phyloP scores from a whole-genome alignment of 2,329 filamentous ascomycete species.

The Emydomyces testavorans region DNA sequence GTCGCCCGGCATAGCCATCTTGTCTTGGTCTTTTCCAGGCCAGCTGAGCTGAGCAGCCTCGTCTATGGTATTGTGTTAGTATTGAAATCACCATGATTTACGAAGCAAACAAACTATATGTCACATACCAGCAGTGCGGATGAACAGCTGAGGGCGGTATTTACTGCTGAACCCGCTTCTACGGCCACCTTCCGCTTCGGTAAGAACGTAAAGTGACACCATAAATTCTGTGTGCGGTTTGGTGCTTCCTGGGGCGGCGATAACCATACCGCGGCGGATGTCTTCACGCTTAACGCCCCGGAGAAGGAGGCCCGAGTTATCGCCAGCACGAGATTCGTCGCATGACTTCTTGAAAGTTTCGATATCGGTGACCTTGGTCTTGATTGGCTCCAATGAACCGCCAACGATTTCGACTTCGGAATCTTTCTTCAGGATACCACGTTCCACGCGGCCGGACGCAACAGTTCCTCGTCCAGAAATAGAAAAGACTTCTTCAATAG shows the following conservation, averaged over 20 bases:
- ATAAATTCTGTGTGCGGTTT: conserved; percentile 89
- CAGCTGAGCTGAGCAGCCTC: conserved; percentile 67
- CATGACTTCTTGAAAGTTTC: conserved; percentile 99
- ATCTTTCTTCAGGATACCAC: conserved; percentile 86
- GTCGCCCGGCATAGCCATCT: conserved; percentile 95
- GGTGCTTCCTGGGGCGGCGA: conserved; percentile 68
- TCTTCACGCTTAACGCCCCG: conserved; percentile 95
- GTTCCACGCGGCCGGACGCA: conserved; percentile 92
- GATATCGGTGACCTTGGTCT: conserved; percentile 99
- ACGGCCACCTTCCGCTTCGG: conserved; percentile 94
- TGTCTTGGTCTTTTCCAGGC: conserved; percentile 67
- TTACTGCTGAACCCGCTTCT: conserved; percentile 92
- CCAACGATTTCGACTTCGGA: conserved; percentile 89
- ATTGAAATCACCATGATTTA: not conserved
- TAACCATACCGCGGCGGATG: conserved; percentile 85
- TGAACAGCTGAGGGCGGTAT: conserved; percentile 93
- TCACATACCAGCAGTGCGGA: conserved; percentile 77
- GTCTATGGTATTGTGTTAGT: conserved; percentile 30
- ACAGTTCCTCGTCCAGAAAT: conserved; percentile 92
- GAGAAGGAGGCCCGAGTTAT: conserved; percentile 95
- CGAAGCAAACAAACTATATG: conserved; percentile 7
- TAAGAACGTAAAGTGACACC: conserved; percentile 90
- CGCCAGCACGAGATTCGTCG: conserved; percentile 87
- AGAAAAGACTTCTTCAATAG: conserved; percentile 85
- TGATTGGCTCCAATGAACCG: conserved; percentile 69